Evolutionary conservation across 2,329 filamentous ascomycete genomes (phyloP).

Genomic region (Emericellopsis atlantica): DNA sequence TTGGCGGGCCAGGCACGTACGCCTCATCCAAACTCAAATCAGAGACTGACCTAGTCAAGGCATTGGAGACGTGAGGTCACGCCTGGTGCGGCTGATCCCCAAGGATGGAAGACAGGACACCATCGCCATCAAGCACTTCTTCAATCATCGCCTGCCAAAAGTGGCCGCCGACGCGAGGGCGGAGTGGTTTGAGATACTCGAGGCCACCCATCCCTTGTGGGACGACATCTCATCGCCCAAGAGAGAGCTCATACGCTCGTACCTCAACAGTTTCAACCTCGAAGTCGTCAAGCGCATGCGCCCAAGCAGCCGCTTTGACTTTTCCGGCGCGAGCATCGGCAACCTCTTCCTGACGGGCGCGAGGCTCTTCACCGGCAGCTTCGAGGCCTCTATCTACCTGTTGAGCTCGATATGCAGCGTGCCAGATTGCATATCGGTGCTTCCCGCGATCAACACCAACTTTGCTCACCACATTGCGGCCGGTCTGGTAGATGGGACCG

Average conservation of each 20-base stretch:
- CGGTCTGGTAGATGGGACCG: conserved; percentile 59
- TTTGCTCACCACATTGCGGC: conserved; percentile 93
- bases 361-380: conserved; percentile 79
- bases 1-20: conserved; percentile 66
- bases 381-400: conserved; percentile 86
- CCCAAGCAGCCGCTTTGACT: conserved; percentile 64
- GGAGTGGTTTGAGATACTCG: conserved; percentile 85
- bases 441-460: conserved; percentile 88
- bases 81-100: conserved; percentile 83
- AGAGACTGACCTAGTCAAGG: conserved; percentile 31
- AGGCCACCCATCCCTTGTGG: conserved; percentile 72
- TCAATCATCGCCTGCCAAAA: conserved; percentile 73
- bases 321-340: conserved; percentile 62
- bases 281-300: conserved; percentile 68
- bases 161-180: conserved; percentile 45
- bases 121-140: conserved; percentile 65
- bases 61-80: conserved; percentile 32
- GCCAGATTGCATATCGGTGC: conserved; percentile 60
- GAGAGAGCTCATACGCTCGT: conserved; percentile 63
- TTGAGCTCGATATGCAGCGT: conserved; percentile 80
- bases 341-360: conserved; percentile 77
- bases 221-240: conserved; percentile 55
- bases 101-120: conserved; percentile 48
- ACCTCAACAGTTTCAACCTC: conserved; percentile 64
- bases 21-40: not conserved